Conservation (phyloP, 2,329 filamentous ascomycete species). For the Pseudogymnoascus sp. region DNA sequence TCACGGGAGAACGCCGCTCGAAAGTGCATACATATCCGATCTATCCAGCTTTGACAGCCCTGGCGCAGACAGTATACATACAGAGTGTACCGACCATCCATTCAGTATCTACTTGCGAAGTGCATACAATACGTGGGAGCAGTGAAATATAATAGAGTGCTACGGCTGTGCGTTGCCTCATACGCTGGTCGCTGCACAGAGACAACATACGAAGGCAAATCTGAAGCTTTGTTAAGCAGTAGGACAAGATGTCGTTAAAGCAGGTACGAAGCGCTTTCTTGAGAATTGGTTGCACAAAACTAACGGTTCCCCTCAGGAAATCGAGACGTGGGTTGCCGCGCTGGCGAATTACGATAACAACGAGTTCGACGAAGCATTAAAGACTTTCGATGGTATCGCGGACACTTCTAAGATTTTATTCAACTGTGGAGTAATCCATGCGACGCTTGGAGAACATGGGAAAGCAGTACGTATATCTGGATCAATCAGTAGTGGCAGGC, state of each 20-base stretch:
- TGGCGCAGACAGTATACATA: not conserved
- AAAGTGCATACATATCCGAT: constrained; percentile 1
- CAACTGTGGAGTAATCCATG: constrained; percentile 96
- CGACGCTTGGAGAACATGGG: constrained; percentile 90
- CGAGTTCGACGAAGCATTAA: constrained; percentile 85
- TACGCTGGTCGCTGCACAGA: not conserved
- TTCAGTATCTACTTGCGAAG: not conserved
- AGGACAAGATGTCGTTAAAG: constrained; percentile 3
- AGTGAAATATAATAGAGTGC: not conserved
- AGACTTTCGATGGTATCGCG: constrained; percentile 74
- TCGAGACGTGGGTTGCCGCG: constrained; percentile 95
- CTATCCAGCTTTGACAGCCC: constrained; percentile 1
- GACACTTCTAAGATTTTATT: constrained; percentile 98
- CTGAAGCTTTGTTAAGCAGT: not conserved
- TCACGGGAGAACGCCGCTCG: not conserved
- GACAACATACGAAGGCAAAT: not conserved
- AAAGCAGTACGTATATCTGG: constrained; percentile 63
- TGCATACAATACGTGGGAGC: not conserved
- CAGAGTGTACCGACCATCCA: not conserved
- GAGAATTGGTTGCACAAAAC: not conserved
- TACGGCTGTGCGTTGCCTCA: constrained; percentile 1
- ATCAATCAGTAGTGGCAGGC: constrained; percentile 7
- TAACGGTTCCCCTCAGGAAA: constrained; percentile 54
- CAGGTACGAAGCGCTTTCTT: not conserved
- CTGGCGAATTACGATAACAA: constrained; percentile 91